Evolutionary conservation across 768 basidiomycete genomes (phyloP), one percentile per base, ranked within the genome.

Genomic region (Rhodotorula babjevae): DNA sequence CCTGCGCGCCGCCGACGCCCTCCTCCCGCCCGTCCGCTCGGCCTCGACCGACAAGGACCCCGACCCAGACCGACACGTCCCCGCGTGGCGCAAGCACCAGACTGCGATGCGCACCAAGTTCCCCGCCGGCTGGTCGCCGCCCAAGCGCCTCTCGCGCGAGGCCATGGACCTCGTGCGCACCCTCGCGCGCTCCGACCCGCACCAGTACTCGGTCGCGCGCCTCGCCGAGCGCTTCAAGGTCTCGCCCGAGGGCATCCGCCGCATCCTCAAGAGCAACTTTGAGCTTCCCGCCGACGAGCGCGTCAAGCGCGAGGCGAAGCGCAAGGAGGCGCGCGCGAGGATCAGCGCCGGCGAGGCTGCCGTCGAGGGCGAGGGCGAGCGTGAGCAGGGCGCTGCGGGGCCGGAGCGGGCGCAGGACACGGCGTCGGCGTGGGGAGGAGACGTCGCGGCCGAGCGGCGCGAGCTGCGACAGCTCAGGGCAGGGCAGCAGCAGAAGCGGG

Each of bases 121-220:
- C 53, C 69, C 69, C 0, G 9, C 1, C 0, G 69, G 70, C 27
- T 93, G 91, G 91, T 82, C 84, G 62, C 92, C 92, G 36, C 88
- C 89, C 68, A 87, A 87, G 77, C 91, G 90, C 79, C 79, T 93
- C 65, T 90, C 90, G 23, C 85, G 89, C 66, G 88, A 90, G 77
- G 90, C 91, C 49, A 93, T 93, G 91, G 88, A 89, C 73, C 87
- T 88, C 25, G 80, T 93, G 69, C 86, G 89, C 52, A 84, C 86
- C 59, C 83, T 93, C 67, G 85, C 91, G 79, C 81, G 81, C 53
- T 79, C 87, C 58, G 87, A 92, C 78, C 87, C 88, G 15, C 83
- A 83, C 61, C 85, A 81, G 60, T 91, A 89, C 82, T 85, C 84
- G 49, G 88, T 88, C 21, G 84, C 87, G 40, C 81, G 87, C 1